Evolutionary conservation across 345 rosid species (phyloP).

Genomic region (Salix arbutifolia): DNA sequence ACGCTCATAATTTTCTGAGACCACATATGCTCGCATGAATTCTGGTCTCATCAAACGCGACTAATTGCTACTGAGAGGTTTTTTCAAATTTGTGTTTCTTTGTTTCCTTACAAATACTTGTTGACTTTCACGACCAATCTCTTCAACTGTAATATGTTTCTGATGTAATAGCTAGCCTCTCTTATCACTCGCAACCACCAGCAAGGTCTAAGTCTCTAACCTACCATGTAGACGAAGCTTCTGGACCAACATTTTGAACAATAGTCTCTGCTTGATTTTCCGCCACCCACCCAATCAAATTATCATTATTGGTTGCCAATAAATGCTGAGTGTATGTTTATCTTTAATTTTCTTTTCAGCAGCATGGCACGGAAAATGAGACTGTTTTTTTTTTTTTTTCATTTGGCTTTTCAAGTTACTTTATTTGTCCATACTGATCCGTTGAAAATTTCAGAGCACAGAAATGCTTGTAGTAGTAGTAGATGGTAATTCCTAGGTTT

Average conservation of each 20-base stretch:
- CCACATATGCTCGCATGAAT: neutral
- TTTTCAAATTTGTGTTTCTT: neutral
- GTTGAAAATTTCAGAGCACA: slow-evolving; percentile 10
- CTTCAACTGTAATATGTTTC: neutral
- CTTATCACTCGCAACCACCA: slow-evolving; percentile 5
- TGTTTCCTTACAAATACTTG: neutral
- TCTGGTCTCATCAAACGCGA: neutral
- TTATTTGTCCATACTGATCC: slow-evolving; percentile 1
- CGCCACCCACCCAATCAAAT: neutral
- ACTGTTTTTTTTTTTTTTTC: neutral
- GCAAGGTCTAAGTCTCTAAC: neutral
- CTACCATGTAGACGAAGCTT: neutral
- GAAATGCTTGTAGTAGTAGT: neutral
- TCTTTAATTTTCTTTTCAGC: neutral
- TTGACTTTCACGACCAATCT: neutral
- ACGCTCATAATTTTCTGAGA: neutral
- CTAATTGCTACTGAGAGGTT: neutral
- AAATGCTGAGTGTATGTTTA: neutral
- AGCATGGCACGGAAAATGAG: neutral
- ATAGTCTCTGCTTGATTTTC: slow-evolving; percentile 5
- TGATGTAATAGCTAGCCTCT: neutral
- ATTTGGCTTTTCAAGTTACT: neutral
- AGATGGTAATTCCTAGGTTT: slow-evolving; percentile 13
- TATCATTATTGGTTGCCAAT: neutral
- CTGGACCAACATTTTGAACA: neutral